Conservation (phyloP, 441 rosid genomes). For the Adansonia gregorii region DNA sequence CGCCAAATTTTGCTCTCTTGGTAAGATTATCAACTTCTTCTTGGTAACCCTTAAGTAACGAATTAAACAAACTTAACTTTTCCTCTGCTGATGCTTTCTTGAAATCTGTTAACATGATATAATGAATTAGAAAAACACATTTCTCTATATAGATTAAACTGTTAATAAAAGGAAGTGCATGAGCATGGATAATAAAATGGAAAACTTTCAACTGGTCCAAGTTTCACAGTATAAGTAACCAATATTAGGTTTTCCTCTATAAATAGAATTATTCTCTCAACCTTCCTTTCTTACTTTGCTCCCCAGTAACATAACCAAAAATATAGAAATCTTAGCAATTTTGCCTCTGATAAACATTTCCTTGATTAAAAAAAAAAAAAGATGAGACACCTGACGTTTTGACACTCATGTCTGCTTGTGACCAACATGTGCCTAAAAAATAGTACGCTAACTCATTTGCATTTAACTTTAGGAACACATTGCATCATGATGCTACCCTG, state of each 20-base stretch:
- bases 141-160: neutral
- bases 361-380: neutral
- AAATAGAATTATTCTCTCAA: conserved; percentile 5
- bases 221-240: neutral
- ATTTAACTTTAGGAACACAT: neutral
- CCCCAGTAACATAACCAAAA: neutral
- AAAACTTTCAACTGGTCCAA: conserved; percentile 4
- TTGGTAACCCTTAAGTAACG: conserved; percentile 94
- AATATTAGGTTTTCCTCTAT: neutral
- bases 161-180: neutral
- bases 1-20: conserved; percentile 98
- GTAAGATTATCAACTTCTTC: conserved; percentile 99
- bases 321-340: conserved; percentile 8
- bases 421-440: conserved; percentile 6
- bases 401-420: neutral
- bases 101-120: conserved; percentile 63
- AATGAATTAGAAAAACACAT: neutral
- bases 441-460: neutral
- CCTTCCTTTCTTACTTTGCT: conserved; percentile 8
- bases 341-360: neutral
- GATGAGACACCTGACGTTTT: neutral
- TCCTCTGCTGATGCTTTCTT: conserved; percentile 95
- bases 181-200: neutral
- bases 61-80: conserved; percentile 81
- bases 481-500: neutral